These are phyloP conservation scores for Schwanniomyces sp. DNA, from an alignment of 805 yeast species.

Conservation along the genomic window DNA sequence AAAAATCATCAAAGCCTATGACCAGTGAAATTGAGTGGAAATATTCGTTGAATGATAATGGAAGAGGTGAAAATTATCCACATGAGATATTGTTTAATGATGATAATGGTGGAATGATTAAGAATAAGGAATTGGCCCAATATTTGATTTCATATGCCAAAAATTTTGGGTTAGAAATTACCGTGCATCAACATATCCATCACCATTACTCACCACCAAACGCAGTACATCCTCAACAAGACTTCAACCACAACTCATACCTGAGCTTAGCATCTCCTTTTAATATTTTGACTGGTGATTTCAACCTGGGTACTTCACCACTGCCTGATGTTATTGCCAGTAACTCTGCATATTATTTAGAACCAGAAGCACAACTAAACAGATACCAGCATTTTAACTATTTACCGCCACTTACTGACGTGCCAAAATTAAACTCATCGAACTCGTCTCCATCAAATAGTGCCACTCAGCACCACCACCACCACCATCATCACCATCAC, in stretches of 20 bases:
- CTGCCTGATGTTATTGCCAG: neutral
- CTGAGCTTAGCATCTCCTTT: constrained; percentile 1
- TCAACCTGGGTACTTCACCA: constrained; percentile 2
- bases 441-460: constrained; percentile 37
- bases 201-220: constrained; percentile 62
- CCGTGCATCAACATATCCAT: constrained; percentile 84
- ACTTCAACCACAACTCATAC: neutral
- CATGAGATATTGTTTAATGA: constrained; percentile 17
- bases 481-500: constrained; percentile 31
- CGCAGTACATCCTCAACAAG: constrained; percentile 6
- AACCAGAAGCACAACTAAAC: constrained; percentile 54
- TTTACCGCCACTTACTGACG: constrained; percentile 67
- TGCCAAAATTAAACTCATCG: constrained; percentile 67
- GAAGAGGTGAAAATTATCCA: constrained; percentile 30
- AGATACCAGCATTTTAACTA: constrained; percentile 74
- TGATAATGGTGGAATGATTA: constrained; percentile 48
- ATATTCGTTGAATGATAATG: constrained; percentile 47
- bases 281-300: constrained; percentile 4
- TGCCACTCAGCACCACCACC: constrained; percentile 20
- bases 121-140: constrained; percentile 54
- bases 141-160: constrained; percentile 61
- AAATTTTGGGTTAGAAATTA: constrained; percentile 54
- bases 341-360: constrained; percentile 20
- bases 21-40: constrained; percentile 57
- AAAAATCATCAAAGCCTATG: constrained; percentile 9